Evolutionary conservation across 768 basidiomycete species (phyloP), one percentile per base, ranked within the genome.

Genomic region (Lanmaoa pseudosensibilis): DNA sequence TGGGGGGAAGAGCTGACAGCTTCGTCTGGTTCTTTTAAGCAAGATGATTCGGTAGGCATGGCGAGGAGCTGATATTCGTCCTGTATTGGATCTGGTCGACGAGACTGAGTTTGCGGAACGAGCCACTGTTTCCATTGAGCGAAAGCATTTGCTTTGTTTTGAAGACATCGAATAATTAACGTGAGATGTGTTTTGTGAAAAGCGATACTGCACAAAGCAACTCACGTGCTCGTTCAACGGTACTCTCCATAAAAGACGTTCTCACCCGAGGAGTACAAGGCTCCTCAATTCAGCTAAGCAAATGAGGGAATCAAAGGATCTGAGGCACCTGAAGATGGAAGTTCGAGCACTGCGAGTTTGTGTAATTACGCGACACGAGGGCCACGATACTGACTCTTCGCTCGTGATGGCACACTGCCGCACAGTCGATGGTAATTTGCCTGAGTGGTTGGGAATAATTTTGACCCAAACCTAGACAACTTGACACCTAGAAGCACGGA

Each of bases 41-140:
- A 54, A 33, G 58, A 32, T 6, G 60, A 45, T 13, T 62, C 59
- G 3, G 21, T 3, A 21, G 58, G 45, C 27, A 41, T 40, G 9
- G 50, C 0, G 13, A 68, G 68, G 19, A 59, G 68, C 25, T 61
- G 68, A 18, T 69, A 68, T 49, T 69, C 68, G 11, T 54, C 63
- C 2, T 65, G 56, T 15, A 46, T 32, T 1, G 59, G 47, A 30
- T 62, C 52, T 0, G 62, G 60, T 59, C 57, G 65, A 45, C 32
- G 32, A 21, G 58, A 19, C 4, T 40, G 21, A 5, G 12, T 10
- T 27, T 36, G 46, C 3, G 51, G 44, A 44, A 19, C 9, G 9
- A 62, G 18, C 67, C 68, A 67, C 13, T 49, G 45, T 34, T 56
- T 67, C 65, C 58, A 69, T 41, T 16, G 47, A 0, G 58, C 2